Conservation (phyloP, 768 basidiomycete genomes). For the Sporobolomyces phaffii region DNA sequence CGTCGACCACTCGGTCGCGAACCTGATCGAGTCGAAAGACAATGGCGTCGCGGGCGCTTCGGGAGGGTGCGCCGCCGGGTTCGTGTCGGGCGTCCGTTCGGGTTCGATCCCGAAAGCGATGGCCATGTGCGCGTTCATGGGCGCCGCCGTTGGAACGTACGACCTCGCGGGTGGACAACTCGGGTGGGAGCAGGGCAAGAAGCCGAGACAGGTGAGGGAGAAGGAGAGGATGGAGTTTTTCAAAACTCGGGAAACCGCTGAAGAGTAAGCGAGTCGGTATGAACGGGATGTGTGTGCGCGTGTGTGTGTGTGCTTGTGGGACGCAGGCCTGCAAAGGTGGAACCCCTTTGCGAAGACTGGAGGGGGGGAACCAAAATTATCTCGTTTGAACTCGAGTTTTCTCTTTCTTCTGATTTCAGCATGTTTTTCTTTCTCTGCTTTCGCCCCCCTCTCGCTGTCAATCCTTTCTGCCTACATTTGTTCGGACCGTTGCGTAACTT, state of each 20-base stretch:
- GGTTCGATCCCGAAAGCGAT: slow-evolving; percentile 35
- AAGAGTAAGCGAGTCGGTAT: background rate
- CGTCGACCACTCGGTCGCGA: slow-evolving; percentile 73
- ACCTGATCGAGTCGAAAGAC: slow-evolving; percentile 62
- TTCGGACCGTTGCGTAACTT: too few species aligned
- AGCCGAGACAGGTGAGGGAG: slow-evolving; percentile 26
- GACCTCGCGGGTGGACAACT: slow-evolving; percentile 66
- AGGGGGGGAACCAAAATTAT: too few species aligned
- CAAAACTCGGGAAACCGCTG: slow-evolving; percentile 26
- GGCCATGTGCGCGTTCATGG: slow-evolving; percentile 50
- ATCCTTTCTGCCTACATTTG: too few species aligned
- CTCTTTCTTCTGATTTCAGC: too few species aligned
- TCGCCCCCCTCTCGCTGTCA: too few species aligned
- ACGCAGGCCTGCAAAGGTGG: too few species aligned
- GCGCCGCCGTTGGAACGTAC: slow-evolving; percentile 71
- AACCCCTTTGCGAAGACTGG: too few species aligned
- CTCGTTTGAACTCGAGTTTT: too few species aligned
- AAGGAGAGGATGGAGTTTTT: slow-evolving; percentile 32
- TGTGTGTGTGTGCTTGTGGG: too few species aligned
- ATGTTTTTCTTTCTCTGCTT: too few species aligned
- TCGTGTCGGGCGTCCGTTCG: slow-evolving; percentile 62
- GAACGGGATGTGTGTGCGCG: too few species aligned
- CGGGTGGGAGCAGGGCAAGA: slow-evolving; percentile 31
- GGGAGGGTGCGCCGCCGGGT: slow-evolving; percentile 88
- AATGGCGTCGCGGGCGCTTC: slow-evolving; percentile 76